phyloP scores from a whole-genome alignment of 352 stramenopile genomes.

The Globisporangium polare region DNA sequence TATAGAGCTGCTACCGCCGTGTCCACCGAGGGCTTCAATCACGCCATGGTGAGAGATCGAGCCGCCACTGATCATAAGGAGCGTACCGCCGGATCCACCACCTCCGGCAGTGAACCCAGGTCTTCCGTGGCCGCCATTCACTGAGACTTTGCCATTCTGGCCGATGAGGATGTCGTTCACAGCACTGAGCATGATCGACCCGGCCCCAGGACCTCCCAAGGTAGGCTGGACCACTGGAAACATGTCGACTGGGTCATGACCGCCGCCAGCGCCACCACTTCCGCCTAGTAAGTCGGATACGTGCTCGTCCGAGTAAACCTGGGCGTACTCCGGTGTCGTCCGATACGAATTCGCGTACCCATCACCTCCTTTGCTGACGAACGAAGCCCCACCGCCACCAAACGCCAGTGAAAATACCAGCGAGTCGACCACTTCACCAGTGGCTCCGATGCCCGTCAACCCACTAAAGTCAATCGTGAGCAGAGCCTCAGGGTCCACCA shows the following conservation, averaged over 20 bases:
- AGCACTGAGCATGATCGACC: slow-evolving; percentile 79
- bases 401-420: slow-evolving; percentile 90
- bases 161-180: slow-evolving; percentile 94
- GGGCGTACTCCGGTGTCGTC: slow-evolving; percentile 13
- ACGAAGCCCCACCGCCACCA: slow-evolving; percentile 80
- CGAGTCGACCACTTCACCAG: slow-evolving; percentile 56
- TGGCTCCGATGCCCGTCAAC: slow-evolving; percentile 47
- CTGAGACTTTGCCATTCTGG: slow-evolving; percentile 60
- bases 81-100: slow-evolving; percentile 47
- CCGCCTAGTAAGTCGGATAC: slow-evolving; percentile 87
- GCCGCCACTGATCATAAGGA: slow-evolving; percentile 47
- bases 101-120: slow-evolving; percentile 53
- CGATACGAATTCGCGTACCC: slow-evolving; percentile 45
- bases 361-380: slow-evolving; percentile 35
- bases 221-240: slow-evolving; percentile 62
- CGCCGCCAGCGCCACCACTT: slow-evolving; percentile 88
- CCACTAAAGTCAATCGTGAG: slow-evolving; percentile 40
- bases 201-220: slow-evolving; percentile 90
- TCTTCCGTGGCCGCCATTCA: slow-evolving; percentile 62
- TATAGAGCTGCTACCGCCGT: slow-evolving; percentile 58
- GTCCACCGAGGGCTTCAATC: slow-evolving; percentile 75
- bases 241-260: slow-evolving; percentile 73
- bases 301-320: slow-evolving; percentile 38
- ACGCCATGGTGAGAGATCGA: slow-evolving; percentile 63
- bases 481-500: slow-evolving; percentile 24